Evolutionary conservation across 805 yeast genomes (phyloP).

Genomic region (Torulaspora gathmanii): DNA sequence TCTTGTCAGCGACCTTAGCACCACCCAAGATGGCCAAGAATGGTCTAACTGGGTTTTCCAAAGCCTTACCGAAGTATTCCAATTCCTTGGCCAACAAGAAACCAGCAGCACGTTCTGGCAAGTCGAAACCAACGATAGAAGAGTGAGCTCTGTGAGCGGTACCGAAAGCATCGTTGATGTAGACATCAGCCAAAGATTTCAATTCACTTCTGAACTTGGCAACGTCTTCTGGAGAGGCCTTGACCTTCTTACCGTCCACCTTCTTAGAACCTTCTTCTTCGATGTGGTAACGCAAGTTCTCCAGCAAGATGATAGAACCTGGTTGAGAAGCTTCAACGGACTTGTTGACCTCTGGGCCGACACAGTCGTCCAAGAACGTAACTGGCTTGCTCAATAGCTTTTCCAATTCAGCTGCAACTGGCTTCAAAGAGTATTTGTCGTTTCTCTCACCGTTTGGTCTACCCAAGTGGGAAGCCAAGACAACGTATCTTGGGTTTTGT

Average conservation of each 20-base stretch:
- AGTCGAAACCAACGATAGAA: conserved; percentile 96
- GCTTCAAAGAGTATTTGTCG: conserved; percentile 85
- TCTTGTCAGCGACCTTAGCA: conserved; percentile 98
- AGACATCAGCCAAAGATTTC: conserved; percentile 92
- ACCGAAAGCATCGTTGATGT: conserved; percentile 97
- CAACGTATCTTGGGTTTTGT: conserved; percentile 83
- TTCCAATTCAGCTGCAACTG: conserved; percentile 86
- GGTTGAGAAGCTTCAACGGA: conserved; percentile 66
- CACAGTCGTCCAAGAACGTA: conserved; percentile 82
- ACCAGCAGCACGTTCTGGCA: conserved; percentile 96
- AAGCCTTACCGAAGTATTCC: conserved; percentile 94
- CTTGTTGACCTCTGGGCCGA: conserved; percentile 83
- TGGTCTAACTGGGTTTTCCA: conserved; percentile 97
- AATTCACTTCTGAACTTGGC: conserved; percentile 83
- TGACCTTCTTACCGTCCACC: conserved; percentile 88
- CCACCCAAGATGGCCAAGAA: conserved; percentile 99
- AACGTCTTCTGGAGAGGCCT: conserved; percentile 84
- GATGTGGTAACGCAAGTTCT: conserved; percentile 97
- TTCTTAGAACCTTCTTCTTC: conserved; percentile 94
- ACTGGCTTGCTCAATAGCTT: conserved; percentile 70
- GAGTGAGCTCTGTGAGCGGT: conserved; percentile 99
- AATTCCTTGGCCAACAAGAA: conserved; percentile 98
- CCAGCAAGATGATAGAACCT: conserved; percentile 86
- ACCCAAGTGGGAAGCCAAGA: conserved; percentile 96
- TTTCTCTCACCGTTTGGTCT: conserved; percentile 95